These are phyloP conservation scores for Gnomoniopsis sp. DNA, from an alignment of 2,329 filamentous ascomycete species.

Conservation along the genomic window DNA sequence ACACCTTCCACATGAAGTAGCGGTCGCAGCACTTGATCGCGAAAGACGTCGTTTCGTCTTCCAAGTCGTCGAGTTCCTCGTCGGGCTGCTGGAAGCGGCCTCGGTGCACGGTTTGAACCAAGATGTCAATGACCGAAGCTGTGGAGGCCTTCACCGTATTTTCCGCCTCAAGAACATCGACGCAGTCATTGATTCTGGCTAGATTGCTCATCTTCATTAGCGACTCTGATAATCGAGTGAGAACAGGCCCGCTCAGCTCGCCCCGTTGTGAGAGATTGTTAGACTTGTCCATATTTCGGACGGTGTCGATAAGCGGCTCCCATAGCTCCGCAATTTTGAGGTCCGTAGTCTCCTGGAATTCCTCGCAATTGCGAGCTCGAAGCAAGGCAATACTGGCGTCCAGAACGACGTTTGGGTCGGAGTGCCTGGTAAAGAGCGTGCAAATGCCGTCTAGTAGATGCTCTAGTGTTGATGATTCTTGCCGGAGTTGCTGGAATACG, in stretches of 20 bases:
- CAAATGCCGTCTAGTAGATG: conserved; percentile 86
- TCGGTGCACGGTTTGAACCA: conserved; percentile 70
- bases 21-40: conserved; percentile 75
- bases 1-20: conserved; percentile 94
- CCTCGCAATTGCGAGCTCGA: conserved; percentile 81
- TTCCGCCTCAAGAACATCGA: conserved; percentile 67
- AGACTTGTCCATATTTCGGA: conserved; percentile 68
- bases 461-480: conserved; percentile 77
- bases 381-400: conserved; percentile 81
- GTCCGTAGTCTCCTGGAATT: conserved; percentile 82
- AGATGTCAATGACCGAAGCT: conserved; percentile 59
- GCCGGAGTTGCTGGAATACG: conserved; percentile 82
- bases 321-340: conserved; percentile 77
- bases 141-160: conserved; percentile 45
- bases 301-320: conserved; percentile 74
- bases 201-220: conserved; percentile 79
- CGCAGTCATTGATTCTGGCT: conserved; percentile 73
- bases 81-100: conserved; percentile 68
- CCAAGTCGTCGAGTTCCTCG: conserved; percentile 68
- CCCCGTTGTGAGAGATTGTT: conserved; percentile 70
- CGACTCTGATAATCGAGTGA: conserved; percentile 70
- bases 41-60: conserved; percentile 73
- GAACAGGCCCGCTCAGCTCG: conserved; percentile 60
- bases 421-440: conserved; percentile 91
- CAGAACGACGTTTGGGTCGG: conserved; percentile 76